A percentile compares a stretch with the other conserved stretches of the same genome.
Conservation (phyloP, 2,329 filamentous ascomycete genomes). For the Xylariaceae sp. region DNA sequence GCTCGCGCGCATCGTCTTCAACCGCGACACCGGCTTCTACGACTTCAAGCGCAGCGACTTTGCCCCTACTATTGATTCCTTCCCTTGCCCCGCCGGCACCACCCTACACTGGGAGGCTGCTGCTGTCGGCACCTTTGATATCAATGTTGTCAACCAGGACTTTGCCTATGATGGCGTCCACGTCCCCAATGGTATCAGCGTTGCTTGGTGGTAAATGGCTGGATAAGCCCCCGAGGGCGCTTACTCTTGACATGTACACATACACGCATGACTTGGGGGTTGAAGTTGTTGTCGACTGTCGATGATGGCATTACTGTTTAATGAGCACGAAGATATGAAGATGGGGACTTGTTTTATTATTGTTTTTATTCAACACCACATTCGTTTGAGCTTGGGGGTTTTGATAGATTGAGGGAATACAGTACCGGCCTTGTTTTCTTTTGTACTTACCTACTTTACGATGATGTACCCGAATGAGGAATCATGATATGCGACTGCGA, state of each 20-base stretch:
- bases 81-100: slow-evolving; percentile 26
- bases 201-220: slow-evolving; percentile 19
- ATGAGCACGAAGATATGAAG: too few species aligned
- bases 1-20: slow-evolving; percentile 25
- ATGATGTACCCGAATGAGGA: too few species aligned
- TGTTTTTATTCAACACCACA: too few species aligned
- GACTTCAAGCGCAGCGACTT: slow-evolving; percentile 23
- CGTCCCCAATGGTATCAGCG: slow-evolving; percentile 26
- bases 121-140: slow-evolving; percentile 23
- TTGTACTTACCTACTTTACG: too few species aligned
- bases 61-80: slow-evolving; percentile 19
- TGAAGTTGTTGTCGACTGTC: too few species aligned
- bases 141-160: slow-evolving; percentile 24
- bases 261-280: too few species aligned
- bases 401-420: too few species aligned
- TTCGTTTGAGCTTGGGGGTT: too few species aligned
- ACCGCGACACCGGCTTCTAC: slow-evolving; percentile 20
- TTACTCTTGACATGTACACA: background rate
- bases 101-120: slow-evolving; percentile 26
- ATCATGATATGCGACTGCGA: too few species aligned
- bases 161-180: slow-evolving; percentile 16
- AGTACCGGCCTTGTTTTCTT: too few species aligned
- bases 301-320: too few species aligned
- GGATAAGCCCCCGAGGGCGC: background rate
- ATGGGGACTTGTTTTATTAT: too few species aligned